These are phyloP conservation scores for Striga asiatica DNA, from an alignment of 257 asterid species.

Conservation along the genomic window DNA sequence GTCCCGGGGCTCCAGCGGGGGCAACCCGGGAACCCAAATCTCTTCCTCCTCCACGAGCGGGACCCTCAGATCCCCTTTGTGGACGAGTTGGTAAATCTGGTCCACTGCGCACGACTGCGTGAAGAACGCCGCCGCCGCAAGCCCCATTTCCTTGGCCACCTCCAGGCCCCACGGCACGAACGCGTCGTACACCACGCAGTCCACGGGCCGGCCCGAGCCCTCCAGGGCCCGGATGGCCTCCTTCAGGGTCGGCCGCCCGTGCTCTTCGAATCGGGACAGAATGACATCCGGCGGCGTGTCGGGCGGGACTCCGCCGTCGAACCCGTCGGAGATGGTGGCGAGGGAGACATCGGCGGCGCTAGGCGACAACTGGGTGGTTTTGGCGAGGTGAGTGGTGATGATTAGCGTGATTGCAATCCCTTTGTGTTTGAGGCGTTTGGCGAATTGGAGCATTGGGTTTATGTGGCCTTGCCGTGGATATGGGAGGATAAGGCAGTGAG, in stretches of 20 bases:
- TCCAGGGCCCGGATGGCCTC: constrained; percentile 5
- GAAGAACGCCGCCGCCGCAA: constrained; percentile 29
- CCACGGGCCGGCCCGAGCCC: constrained; percentile 24
- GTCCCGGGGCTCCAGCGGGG: constrained; percentile 27
- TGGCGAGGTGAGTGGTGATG: constrained; percentile 13
- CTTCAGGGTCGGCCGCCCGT: constrained; percentile 13
- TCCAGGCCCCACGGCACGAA: constrained; percentile 24
- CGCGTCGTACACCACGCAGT: constrained; percentile 34
- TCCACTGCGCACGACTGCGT: constrained; percentile 42
- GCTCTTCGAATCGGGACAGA: constrained; percentile 1
- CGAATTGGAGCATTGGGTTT: constrained; percentile 43
- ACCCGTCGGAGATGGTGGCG: constrained; percentile 35
- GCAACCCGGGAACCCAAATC: constrained; percentile 31
- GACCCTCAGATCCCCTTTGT: constrained; percentile 18
- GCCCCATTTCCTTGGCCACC: constrained; percentile 26
- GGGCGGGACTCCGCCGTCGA: constrained; percentile 19
- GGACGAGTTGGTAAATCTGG: constrained; percentile 20
- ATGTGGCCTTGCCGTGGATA: constrained; percentile 42
- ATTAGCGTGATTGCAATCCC: constrained; percentile 17
- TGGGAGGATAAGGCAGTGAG: constrained; percentile 33
- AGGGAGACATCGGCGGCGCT: constrained; percentile 8
- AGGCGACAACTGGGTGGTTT: constrained; percentile 13
- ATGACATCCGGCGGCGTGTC: background rate
- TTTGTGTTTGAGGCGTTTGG: constrained; percentile 29
- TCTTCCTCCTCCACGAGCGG: constrained; percentile 15